Evolutionary conservation across 306 rosid species (phyloP), one percentile per base, ranked within the genome.

Genomic region (Fagus crenata): DNA sequence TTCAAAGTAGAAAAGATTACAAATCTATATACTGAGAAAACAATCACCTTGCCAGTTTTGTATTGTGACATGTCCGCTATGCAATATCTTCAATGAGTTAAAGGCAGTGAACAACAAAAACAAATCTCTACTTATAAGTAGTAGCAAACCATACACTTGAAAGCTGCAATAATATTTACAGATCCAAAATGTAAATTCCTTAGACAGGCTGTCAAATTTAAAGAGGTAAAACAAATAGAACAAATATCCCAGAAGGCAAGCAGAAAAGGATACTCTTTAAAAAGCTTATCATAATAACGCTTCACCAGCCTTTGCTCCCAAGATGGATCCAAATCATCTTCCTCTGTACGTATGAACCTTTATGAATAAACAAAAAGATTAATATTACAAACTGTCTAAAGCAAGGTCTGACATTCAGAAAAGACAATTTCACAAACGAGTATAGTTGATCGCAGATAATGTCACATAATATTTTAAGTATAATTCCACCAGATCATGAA

Each of bases 301-400:
- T 90, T 95, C 78, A 95, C 98, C 80, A 95, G 91, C 95, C 93
- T 89, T 86, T 92, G 98, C 82, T 90, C 98, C 98, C 98, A 90
- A 53, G 98, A 94, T 64, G 85, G 85, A 86, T 95, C 69, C 96
- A 85, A 76, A 64, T 92, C 97, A 90, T 92, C 98, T 88, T 92
- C 97, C 86, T 92, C 96, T 0, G 93, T 86, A 77, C 98, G 93
- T 81, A 92, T 92, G 83, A 94, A 94, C 87, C 98, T 93, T 78
- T 15, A n/a, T 36, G 12, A 37, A 17, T 36, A 15, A 43, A 4
- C 1, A 31, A 65, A 39, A 39, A 65, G 49, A 36, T 65, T 58
- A 58, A 18, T 18, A 58, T 58, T 58, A 1, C 8, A 9, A 46
- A 46, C 51, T 46, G 1, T 4, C 36, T 0, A 18, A 8, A 28